Evolutionary conservation across 2,329 filamentous ascomycete genomes (phyloP).

Genomic region (Botryotinia calthae): DNA sequence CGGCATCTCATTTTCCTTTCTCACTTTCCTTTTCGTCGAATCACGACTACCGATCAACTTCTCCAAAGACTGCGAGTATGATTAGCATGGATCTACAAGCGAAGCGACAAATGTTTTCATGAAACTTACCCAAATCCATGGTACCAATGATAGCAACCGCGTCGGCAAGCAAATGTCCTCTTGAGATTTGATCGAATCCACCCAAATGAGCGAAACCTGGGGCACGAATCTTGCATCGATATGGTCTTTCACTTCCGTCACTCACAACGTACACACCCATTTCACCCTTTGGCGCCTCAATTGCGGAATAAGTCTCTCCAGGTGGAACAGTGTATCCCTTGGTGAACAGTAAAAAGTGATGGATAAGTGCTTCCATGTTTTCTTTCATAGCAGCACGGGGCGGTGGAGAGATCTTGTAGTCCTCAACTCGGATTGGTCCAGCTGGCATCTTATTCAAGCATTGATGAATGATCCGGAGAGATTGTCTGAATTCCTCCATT

Average conservation of each 20-base stretch:
- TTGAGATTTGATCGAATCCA: slow-evolving; percentile 89
- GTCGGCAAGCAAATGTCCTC: slow-evolving; percentile 91
- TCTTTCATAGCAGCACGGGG: slow-evolving; percentile 99
- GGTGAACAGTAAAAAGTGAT: slow-evolving; percentile 98
- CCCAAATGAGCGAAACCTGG: slow-evolving; percentile 93
- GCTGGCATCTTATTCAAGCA: slow-evolving; percentile 98
- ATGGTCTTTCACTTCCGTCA: slow-evolving; percentile 93
- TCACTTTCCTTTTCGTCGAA: slow-evolving; percentile 22
- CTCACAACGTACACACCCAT: slow-evolving; percentile 98
- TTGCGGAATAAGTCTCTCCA: slow-evolving; percentile 95
- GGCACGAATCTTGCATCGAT: slow-evolving; percentile 95
- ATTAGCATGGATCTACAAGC: slow-evolving; percentile 27
- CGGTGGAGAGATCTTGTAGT: slow-evolving; percentile 97
- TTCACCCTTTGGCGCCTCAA: slow-evolving; percentile 99
- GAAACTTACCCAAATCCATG: slow-evolving; percentile 74
- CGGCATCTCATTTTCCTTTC: slow-evolving; percentile 28
- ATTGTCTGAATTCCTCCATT: slow-evolving; percentile 99
- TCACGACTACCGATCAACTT: slow-evolving; percentile 50
- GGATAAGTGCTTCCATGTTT: slow-evolving; percentile 99
- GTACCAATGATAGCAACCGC: slow-evolving; percentile 93
- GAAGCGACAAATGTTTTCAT: slow-evolving; percentile 18
- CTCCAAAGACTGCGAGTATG: slow-evolving; percentile 39
- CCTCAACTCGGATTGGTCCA: slow-evolving; percentile 90
- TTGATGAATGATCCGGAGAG: slow-evolving; percentile 96
- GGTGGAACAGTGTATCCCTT: slow-evolving; percentile 97